Base-by-base conservation (phyloP, 345 rosid genomes). In the Aquilaria yunnanensis region DNA sequence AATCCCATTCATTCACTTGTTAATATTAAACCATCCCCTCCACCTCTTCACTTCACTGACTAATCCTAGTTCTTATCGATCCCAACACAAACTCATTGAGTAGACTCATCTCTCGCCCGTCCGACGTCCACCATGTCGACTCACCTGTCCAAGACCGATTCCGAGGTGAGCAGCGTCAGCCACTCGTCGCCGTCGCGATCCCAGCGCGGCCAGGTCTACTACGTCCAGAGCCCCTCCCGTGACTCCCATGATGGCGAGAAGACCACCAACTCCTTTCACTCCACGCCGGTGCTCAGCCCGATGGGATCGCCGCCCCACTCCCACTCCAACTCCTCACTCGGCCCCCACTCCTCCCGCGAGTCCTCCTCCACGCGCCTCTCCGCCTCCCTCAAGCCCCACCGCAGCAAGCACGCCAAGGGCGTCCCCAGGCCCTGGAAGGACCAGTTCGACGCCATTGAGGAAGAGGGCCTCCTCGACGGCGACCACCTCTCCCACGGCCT, bases 151-250 rank as follows among this genome's bases (percentile, higher is more conserved):
- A 88, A 85, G 59, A 83, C 86, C 2, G 85, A 85, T 75, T 85
- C 89, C 0, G 92, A 83, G 56, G 86, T 75, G 47, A 83, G 86
- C 75, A 85, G 89, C 76, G 65, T 77, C 11, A 74, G 82, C 2
- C 89, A 72, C 9, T 85, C 88, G 1, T 81, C 89, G 3, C 85
- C 89, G 4, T 32, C 79, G 12, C 70, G 75, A 31, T 77, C 85
- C 5, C 79, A 82, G 46, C 81, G 75, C 57, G 83, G 73, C 13
- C 75, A 78, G 10, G 84, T 75, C 2, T 88, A 88, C 83, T 85
- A 80, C 32, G 92, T 88, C n/a, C 89, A 88, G 74, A 83, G 86
- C 66, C 89, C 92, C 0, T 88, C 96, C 1, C 62, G 87, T 13
- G 91, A 88, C 60, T 85, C 89, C 4, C 89, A 77, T 23, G 89